A percentile compares a stretch with the other conserved stretches of the same genome.
These are phyloP conservation scores for Amaranthus cruentus DNA, from an alignment of 148 eudicot genomes.

Conservation along the genomic window DNA sequence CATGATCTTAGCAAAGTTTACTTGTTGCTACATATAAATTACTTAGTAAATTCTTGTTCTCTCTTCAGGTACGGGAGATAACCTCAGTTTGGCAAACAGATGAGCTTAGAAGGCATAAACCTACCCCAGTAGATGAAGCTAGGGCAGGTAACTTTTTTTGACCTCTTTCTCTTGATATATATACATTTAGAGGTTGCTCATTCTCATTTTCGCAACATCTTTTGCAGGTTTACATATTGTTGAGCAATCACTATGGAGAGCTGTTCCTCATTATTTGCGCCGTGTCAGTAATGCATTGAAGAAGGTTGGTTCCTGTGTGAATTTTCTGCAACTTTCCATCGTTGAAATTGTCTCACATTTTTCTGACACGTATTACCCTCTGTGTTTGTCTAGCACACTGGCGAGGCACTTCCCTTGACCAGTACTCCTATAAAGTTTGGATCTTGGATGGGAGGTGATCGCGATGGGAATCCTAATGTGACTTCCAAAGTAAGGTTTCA, in stretches of 20 bases:
- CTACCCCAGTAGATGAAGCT: conserved; percentile 98
- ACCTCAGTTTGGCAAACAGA: conserved; percentile 95
- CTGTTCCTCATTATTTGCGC: conserved; percentile 83
- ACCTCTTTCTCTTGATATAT: neutral
- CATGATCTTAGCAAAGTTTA: neutral
- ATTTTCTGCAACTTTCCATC: neutral
- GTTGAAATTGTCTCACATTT: neutral
- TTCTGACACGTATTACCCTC: conserved; percentile 5
- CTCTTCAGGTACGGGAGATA: conserved; percentile 76
- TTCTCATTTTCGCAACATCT: conserved; percentile 2
- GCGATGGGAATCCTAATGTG: conserved; percentile 98
- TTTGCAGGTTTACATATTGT: conserved; percentile 70
- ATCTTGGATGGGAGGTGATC: conserved; percentile 99
- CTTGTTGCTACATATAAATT: neutral
- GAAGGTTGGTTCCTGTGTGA: conserved; percentile 44
- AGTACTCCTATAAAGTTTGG: conserved; percentile 90
- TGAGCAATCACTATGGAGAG: conserved; percentile 96
- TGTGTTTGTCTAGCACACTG: conserved; percentile 61
- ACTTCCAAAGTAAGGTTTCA: conserved; percentile 66
- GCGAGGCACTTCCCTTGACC: conserved; percentile 80
- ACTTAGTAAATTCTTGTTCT: neutral
- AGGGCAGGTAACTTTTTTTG: conserved; percentile 58
- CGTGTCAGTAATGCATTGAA: conserved; percentile 88
- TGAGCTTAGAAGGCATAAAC: conserved; percentile 87
- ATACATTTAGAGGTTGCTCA: neutral